Conservation (phyloP, 1,284 basidiomycete species). For the Moesziomyces antarcticus region DNA sequence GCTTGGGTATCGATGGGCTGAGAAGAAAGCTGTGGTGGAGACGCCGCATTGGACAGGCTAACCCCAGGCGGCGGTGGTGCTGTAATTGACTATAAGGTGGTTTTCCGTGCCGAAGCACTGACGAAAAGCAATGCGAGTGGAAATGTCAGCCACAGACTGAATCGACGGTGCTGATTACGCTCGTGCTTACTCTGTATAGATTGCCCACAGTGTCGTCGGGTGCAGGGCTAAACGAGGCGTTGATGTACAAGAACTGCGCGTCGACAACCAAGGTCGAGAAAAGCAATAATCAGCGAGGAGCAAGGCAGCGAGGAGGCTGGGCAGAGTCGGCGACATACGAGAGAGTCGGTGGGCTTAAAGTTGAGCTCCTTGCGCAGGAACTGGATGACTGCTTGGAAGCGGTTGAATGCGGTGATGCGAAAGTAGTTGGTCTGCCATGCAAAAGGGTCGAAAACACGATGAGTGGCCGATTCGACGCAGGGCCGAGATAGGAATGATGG, state of each 20-base stretch:
- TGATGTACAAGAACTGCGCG: conserved; percentile 93
- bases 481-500: not conserved
- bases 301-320: not conserved
- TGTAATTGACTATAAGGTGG: conserved; percentile 66
- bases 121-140: too few relatives aligned
- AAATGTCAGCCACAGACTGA: too few relatives aligned
- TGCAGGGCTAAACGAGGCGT: conserved; percentile 93
- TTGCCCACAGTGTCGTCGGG: conserved; percentile 93
- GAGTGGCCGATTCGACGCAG: not conserved
- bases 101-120: conserved; percentile 65
- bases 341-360: conserved; percentile 85
- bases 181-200: conserved; percentile 73
- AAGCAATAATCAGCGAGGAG: not conserved
- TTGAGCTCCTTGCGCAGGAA: conserved; percentile 90
- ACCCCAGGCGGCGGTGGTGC: conserved; percentile 64
- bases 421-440: conserved; percentile 80
- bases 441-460: not conserved
- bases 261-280: not conserved
- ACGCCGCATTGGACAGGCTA: conserved; percentile 10
- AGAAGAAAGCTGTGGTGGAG: not conserved
- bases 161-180: too few relatives aligned
- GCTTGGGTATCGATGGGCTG: conserved; percentile 18
- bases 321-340: conserved; percentile 75
- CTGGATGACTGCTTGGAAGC: conserved; percentile 94
- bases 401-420: conserved; percentile 93